Base-by-base conservation (phyloP, 1,284 basidiomycete species). In the Trichosporon ovoides region DNA sequence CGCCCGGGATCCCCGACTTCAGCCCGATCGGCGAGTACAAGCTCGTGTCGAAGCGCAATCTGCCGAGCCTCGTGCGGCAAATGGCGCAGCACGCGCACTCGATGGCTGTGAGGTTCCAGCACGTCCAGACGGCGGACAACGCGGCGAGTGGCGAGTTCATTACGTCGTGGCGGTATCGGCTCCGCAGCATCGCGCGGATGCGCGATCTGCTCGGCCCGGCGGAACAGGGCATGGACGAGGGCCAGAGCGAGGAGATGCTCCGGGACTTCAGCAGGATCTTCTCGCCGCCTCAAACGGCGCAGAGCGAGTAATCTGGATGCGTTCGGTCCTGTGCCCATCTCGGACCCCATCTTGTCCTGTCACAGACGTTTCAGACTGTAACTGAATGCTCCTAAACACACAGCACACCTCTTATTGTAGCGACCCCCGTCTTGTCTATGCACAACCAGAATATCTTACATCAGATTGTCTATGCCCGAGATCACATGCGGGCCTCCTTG, bases 11-110 rank as follows among this genome's bases (percentile, higher is more conserved):
- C 85, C 87, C 89, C 9, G 91, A 93, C 67, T 95, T 96, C 76
- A 84, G 86, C 0, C 92, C 93, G 0, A 82, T 96, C 43, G 92
- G 92, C 18, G 85, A 88, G 68, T 94, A 91, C 81, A 95, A 95
- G 80, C 83, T 97, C 61, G 88, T 97, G 46, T 93, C 90, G 6
- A 87, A 88, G 10, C 83, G 86, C 62, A 88, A 85, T 61, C 80
- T 98, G 11, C 89, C 94, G 2, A 78, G 87, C 19, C 81, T 95
- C 46, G 85, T 95, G 33, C 82, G 94, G 24, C 90, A 95, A 71
- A 83, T 96, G 51, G 87, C 89, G 62, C 79, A 94, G 50, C 80
- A 93, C 56, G 84, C 88, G 3, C 89, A 94, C 77, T 89, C 91
- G 83, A 91, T 95, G 72, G 87, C 89, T 1, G 84, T 85, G 38